Base-by-base conservation (phyloP, 1,139 yeast species). In the Suhomyces guaymorum region DNA sequence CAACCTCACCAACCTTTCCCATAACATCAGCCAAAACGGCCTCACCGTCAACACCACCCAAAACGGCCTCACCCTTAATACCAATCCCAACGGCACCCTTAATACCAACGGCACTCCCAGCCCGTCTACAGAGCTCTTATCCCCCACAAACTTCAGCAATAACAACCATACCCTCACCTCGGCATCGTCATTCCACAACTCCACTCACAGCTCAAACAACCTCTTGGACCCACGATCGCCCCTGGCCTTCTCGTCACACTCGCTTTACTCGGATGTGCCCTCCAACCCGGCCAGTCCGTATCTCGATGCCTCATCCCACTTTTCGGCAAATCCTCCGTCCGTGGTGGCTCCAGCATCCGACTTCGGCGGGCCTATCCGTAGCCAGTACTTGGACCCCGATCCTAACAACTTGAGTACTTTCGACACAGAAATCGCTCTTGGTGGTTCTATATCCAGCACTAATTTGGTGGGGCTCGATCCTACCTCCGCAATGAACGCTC, bases 231-330 rank as follows among this genome's bases (percentile, higher is more conserved):
- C 50, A 2, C 35, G 42, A 5, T 46, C 49, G 8, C 51, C 49
- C 9, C 28, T 43, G 7, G 43, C 37, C 9, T 37, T 33, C 26
- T 42, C 47, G 17, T 26, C 45, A 4, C 55, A 66, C 42, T 65
- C 72, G 4, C 34, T 56, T 8, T 61, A 59, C 42, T 54, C 67
- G 8, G 75, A 70, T 7, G 60, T 53, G 19, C 62, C 70, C 4
- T 64, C 67, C 41, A 63, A 63, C 37, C 66, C 71, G 3, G 63
- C 61, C 14, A 60, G 68, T 24, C 73, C 74, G 3, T 70, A 48
- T 42, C 51, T 57, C 24, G 75, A 68, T 39, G 73, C 73, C 1
- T 50, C 55, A 13, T 66, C 72, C 5, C 67, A 63, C 24, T 53
- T 58, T 30, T 38, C 43, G 7, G 32, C 24, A 24, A 40, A 44